phyloP scores from a whole-genome alignment of 1,284 basidiomycete species.

The Tilletia setariae region DNA sequence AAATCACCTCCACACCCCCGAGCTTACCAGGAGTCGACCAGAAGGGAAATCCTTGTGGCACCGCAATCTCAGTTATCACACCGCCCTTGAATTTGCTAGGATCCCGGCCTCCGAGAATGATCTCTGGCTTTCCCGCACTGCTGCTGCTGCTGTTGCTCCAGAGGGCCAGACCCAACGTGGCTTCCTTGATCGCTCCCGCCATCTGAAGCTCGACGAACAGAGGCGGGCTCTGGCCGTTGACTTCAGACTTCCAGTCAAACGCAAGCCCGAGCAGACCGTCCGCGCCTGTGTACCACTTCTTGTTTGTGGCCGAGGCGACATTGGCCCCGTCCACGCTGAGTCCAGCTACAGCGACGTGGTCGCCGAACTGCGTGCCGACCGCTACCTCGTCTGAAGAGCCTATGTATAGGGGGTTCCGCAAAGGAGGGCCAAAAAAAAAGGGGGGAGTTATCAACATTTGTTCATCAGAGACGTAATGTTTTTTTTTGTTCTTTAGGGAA shows the following conservation, averaged over 20 bases:
- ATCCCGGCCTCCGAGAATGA: not conserved
- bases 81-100: not conserved
- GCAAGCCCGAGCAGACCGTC: conserved; percentile 3
- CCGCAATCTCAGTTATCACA: not conserved
- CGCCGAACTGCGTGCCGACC: not conserved
- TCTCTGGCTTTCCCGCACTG: not conserved
- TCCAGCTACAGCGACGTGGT: not conserved
- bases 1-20: not conserved
- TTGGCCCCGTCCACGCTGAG: not conserved
- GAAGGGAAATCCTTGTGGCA: not conserved
- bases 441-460: too few relatives aligned
- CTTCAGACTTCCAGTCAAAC: not conserved
- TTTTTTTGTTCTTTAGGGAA: too few relatives aligned
- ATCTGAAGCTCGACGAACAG: not conserved
- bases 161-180: not conserved
- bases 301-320: not conserved
- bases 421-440: too few relatives aligned
- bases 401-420: not conserved
- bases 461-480: too few relatives aligned
- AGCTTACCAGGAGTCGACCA: not conserved
- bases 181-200: not conserved
- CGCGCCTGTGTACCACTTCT: not conserved
- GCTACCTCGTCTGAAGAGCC: not conserved
- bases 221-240: not conserved
- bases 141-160: too few relatives aligned